These are phyloP conservation scores for Wickerhamomyces sp. DNA, from an alignment of 1,139 yeast species.

Conservation along the genomic window DNA sequence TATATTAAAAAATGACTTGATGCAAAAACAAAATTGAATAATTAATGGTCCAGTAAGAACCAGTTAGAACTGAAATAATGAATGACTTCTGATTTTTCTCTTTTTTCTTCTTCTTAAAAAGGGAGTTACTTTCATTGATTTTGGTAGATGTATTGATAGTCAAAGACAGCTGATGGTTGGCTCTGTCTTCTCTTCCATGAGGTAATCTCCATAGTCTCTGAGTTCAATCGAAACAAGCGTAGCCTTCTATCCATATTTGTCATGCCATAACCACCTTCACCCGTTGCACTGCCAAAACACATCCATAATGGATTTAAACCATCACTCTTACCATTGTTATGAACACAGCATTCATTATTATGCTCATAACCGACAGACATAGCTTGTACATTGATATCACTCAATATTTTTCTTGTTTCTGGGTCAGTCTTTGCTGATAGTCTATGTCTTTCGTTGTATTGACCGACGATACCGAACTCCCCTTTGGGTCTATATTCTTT, in stretches of 20 bases:
- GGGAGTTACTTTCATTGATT: neutral
- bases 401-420: constrained; percentile 14
- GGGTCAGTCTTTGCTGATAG: constrained; percentile 31
- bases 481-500: constrained; percentile 50
- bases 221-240: constrained; percentile 41
- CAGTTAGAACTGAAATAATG: neutral
- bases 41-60: too few species aligned
- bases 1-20: too few species aligned
- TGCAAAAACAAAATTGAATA: too few species aligned
- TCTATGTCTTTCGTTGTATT: constrained; percentile 42
- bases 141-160: constrained; percentile 25
- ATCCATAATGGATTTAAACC: constrained; percentile 37
- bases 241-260: constrained; percentile 34
- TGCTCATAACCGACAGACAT: constrained; percentile 54
- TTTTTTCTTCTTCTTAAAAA: neutral
- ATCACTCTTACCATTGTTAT: constrained; percentile 11
- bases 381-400: constrained; percentile 27
- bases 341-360: constrained; percentile 49
- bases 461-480: constrained; percentile 44
- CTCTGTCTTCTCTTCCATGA: constrained; percentile 51
- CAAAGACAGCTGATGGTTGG: constrained; percentile 25
- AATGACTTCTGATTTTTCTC: neutral
- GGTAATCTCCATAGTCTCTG: constrained; percentile 34
- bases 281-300: constrained; percentile 53
- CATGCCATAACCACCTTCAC: constrained; percentile 42